phyloP scores from a whole-genome alignment of 139 green algal species.

The Diplosphaera chodatii region DNA sequence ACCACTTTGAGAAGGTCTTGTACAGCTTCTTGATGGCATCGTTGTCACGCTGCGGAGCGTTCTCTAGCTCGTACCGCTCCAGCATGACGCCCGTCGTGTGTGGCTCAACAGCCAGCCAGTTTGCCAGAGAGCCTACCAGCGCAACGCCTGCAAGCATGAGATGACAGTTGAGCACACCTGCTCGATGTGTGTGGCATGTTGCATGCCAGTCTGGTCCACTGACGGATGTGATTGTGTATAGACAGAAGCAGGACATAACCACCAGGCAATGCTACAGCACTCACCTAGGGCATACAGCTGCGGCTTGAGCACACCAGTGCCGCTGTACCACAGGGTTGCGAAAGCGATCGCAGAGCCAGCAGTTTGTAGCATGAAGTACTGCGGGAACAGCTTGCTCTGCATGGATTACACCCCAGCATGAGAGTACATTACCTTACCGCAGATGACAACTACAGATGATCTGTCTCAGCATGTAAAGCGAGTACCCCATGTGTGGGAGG shows the following conservation, averaged over 20 bases:
- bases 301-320: not conserved
- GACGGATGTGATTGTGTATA: no score
- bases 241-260: no score
- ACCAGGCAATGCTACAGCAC: no score
- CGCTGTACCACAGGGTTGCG: conserved; percentile 18
- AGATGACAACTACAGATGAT: no score
- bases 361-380: conserved; percentile 34
- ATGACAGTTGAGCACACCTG: no score
- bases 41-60: conserved; percentile 32
- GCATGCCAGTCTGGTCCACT: no score
- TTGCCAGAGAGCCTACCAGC: conserved; percentile 35
- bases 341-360: not conserved
- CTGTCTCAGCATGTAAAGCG: no score
- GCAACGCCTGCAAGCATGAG: conserved; percentile 8
- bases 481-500: no score
- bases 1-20: conserved; percentile 52
- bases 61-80: conserved; percentile 64
- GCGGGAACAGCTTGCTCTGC: conserved; percentile 55
- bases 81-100: conserved; percentile 56
- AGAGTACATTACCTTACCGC: no score
- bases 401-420: no score
- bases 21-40: conserved; percentile 38
- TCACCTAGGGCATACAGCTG: conserved; percentile 15
- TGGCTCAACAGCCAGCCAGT: conserved; percentile 56
- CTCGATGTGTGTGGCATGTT: no score